A percentile compares a stretch with the other conserved stretches of the same genome.
Evolutionary conservation across 805 yeast genomes (phyloP).

Genomic region (Candida easanensis): DNA sequence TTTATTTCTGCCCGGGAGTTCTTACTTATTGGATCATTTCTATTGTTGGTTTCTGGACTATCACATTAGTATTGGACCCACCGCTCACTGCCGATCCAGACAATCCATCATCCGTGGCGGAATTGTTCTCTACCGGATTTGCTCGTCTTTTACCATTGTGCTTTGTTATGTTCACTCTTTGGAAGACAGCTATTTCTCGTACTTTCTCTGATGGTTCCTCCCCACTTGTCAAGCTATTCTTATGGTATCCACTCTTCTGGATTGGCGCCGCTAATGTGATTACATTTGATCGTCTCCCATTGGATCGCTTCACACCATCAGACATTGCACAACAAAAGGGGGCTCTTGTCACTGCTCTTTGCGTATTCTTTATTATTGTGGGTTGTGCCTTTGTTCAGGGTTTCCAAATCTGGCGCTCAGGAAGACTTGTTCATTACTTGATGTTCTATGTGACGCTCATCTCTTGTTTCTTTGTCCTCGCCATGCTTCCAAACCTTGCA

Average conservation of each 20-base stretch:
- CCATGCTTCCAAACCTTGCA: conserved; percentile 61
- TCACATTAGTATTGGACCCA: conserved; percentile 73
- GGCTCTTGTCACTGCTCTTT: conserved; percentile 59
- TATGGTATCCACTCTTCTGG: conserved; percentile 84
- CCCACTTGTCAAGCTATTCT: conserved; percentile 33
- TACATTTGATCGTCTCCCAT: conserved; percentile 85
- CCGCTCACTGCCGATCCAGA: conserved; percentile 59
- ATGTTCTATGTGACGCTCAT: conserved; percentile 48
- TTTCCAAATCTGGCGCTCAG: conserved; percentile 74
- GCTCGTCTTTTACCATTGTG: conserved; percentile 73
- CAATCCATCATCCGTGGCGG: conserved; percentile 51
- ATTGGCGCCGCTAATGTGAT: conserved; percentile 80
- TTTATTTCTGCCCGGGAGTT: conserved; percentile 44
- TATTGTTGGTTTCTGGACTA: conserved; percentile 80
- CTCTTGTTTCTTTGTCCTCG: conserved; percentile 41
- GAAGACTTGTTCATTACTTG: conserved; percentile 59
- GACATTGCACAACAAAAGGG: conserved; percentile 80
- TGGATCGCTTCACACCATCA: conserved; percentile 71
- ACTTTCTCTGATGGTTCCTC: conserved; percentile 45
- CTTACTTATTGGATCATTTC: conserved; percentile 61
- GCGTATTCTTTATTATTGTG: conserved; percentile 46
- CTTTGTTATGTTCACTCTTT: conserved; percentile 67
- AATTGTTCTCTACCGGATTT: conserved; percentile 65
- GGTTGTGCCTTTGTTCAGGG: conserved; percentile 71
- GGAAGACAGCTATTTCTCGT: conserved; percentile 52